These are phyloP conservation scores for Fusarium hainanense DNA, from an alignment of 2,329 filamentous ascomycete species.

Conservation along the genomic window DNA sequence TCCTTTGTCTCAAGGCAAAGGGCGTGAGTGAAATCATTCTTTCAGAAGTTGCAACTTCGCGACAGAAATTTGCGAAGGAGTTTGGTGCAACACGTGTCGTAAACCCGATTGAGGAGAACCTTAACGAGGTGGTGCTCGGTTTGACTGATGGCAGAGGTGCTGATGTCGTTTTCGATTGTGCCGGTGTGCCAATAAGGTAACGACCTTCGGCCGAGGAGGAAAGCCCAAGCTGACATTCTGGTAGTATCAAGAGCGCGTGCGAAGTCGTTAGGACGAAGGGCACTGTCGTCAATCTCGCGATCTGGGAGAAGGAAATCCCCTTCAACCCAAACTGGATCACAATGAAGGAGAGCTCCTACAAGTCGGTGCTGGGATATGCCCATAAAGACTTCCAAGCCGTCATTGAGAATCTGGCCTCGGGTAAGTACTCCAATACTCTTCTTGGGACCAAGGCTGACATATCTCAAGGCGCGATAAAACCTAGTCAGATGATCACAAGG, in stretches of 20 bases:
- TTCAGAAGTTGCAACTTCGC: slow-evolving; percentile 57
- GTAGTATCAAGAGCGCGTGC: slow-evolving; percentile 53
- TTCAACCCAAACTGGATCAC: slow-evolving; percentile 47
- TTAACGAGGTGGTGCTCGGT: slow-evolving; percentile 57
- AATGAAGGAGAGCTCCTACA: slow-evolving; percentile 42
- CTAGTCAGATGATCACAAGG: slow-evolving; percentile 69
- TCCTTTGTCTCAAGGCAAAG: slow-evolving; percentile 57
- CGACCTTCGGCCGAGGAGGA: no score
- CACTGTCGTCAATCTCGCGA: slow-evolving; percentile 71
- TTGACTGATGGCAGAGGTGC: slow-evolving; percentile 63
- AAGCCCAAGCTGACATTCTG: background rate
- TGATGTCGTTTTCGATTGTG: slow-evolving; percentile 71
- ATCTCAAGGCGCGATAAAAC: slow-evolving; percentile 59
- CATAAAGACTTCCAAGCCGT: slow-evolving; percentile 65
- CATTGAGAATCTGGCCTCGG: slow-evolving; percentile 55
- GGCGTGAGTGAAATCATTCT: slow-evolving; percentile 61
- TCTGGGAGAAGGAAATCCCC: slow-evolving; percentile 63
- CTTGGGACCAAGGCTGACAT: slow-evolving; percentile 2
- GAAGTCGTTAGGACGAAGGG: slow-evolving; percentile 63
- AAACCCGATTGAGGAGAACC: slow-evolving; percentile 56
- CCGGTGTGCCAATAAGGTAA: slow-evolving; percentile 59
- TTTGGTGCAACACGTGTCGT: slow-evolving; percentile 60
- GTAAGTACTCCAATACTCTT: background rate
- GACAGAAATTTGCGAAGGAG: slow-evolving; percentile 55
- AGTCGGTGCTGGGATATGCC: slow-evolving; percentile 43